Base-by-base conservation (phyloP, 2,329 filamentous ascomycete species). In the Calonectria naviculata region DNA sequence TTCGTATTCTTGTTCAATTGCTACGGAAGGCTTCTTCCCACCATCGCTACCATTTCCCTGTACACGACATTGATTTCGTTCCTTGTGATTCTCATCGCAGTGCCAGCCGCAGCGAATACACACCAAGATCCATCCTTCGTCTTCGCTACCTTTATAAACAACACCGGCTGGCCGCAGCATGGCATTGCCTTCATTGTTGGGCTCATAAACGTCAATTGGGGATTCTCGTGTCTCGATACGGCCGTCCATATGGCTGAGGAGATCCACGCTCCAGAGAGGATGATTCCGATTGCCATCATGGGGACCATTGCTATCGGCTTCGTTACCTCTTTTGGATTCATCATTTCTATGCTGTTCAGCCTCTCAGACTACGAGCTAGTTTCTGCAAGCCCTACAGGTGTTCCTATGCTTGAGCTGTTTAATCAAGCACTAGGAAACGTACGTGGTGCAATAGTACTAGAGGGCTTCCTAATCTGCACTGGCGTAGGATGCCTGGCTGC, bases 401-500 rank as follows among this genome's bases (percentile, higher is more conserved):
- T 69, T 6, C 67, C 67, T 17, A 58, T 69, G 47, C 38, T 69
- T 21, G 60, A 69, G 41, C 49, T 69, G 5, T 69, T 69, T 12
- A 21, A 65, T 31, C 67, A 65, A 28, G 60, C 67, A 2, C 15
- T 69, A 24, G 36, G 41, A 10, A 31, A 58, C 24, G 31, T 47
- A 17, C 15, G n/a, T 19, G 68, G 64, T 5, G 64, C 68, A 15
- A 71, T 71, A 19, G 56, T 58, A 6, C 56, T 71, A 7, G 44
- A 62, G 3, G n/a, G 21, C 13, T 47, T 67, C 17, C 46, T 70
- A 10, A 56, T 67, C n/a, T 26, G 28, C 9, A 67, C 68, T 21
- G 56, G 64, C 13, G 19, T 28, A 7, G 63, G 68, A 26, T 70
- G 68, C 34, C 47, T 70, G 13, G 38, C 26, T 64, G 64, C 68